Evolutionary conservation across 768 basidiomycete genomes (phyloP).

Genomic region (Boletus edulis): DNA sequence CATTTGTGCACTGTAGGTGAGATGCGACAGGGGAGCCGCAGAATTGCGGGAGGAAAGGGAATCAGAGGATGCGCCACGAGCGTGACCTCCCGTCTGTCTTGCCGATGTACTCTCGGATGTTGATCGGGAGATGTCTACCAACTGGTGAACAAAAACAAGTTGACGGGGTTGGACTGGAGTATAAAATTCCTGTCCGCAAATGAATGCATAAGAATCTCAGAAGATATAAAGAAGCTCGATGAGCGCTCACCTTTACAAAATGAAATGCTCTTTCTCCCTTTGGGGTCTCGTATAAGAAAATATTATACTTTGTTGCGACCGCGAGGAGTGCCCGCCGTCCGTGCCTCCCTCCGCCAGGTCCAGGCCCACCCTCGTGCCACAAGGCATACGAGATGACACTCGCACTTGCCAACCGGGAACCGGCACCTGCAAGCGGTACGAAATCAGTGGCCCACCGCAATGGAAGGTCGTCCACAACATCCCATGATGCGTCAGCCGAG

Average conservation of each 20-base stretch:
- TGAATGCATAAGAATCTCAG: neutral
- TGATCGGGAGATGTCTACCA: constrained; percentile 49
- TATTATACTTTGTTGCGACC: constrained; percentile 69
- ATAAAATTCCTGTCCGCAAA: constrained; percentile 70
- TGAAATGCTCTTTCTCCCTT: constrained; percentile 80
- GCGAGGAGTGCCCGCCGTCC: constrained; percentile 60
- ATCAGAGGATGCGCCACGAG: constrained; percentile 41
- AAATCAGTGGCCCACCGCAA: constrained; percentile 87
- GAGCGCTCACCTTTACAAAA: constrained; percentile 60
- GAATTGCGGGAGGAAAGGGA: constrained; percentile 35
- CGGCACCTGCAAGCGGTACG: constrained; percentile 67
- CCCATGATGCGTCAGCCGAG: constrained; percentile 59
- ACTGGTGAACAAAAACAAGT: constrained; percentile 69
- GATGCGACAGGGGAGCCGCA: constrained; percentile 25
- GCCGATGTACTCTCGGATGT: constrained; percentile 38
- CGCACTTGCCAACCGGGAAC: constrained; percentile 58
- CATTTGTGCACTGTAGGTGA: constrained; percentile 66
- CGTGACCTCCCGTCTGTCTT: constrained; percentile 33
- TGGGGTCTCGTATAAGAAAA: constrained; percentile 78
- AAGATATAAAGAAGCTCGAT: neutral
- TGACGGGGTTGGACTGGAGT: constrained; percentile 67
- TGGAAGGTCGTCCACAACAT: constrained; percentile 69
- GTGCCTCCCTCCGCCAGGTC: constrained; percentile 41
- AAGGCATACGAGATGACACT: constrained; percentile 67
- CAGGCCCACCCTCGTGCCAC: constrained; percentile 57